Evolutionary conservation across 139 green algal species (phyloP), one percentile per base, ranked within the genome.

Genomic region (Coccomyxa sp.): DNA sequence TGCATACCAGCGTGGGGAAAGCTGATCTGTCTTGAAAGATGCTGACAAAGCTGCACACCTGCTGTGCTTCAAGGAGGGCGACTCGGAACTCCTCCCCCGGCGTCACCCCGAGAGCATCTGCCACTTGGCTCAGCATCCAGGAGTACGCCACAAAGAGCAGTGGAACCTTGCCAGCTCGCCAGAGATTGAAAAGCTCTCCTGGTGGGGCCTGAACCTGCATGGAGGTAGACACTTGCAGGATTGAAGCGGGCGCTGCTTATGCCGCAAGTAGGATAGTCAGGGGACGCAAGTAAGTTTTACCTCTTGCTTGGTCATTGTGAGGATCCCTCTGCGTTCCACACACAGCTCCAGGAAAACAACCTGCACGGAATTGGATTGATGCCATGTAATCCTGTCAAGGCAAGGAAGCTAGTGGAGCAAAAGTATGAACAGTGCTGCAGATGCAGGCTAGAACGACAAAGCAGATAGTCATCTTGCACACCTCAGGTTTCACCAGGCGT

Each of bases 11-110:
- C 38, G 7, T 51, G 38, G 38, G 38, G 38, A 51, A n/a, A 51
- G 38, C 38, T 51, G 38, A 51, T 51, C 38, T 51, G 38, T 3
- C 7, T 51, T 51, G 38, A 51, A 51, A 11, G 38, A 11, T 51
- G 38, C 38, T 51, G 38, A 51, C 38, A 51, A 51, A 25, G 30
- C 80, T 51, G n/a, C 76, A 74, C 76, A 89, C 85, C 76, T 86
- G 76, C 21, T 85, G 68, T 15, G 91, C 88, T 79, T 93, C 91
- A 23, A 85, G 79, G 45, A 90, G 76, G 13, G 91, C 91, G 51
- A 93, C 91, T 51, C 91, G 58, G 58, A 94, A 94, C 82, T 94
- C 91, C 76, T 93, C 90, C 7, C 91, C 90, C 57, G 90, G 89
- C 31, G 76, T 23, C 51, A 84, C 76, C 38, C 84, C 82, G 76